These are phyloP conservation scores for Globisporangium paroecandrum DNA, from an alignment of 352 stramenopile genomes.

Conservation along the genomic window DNA sequence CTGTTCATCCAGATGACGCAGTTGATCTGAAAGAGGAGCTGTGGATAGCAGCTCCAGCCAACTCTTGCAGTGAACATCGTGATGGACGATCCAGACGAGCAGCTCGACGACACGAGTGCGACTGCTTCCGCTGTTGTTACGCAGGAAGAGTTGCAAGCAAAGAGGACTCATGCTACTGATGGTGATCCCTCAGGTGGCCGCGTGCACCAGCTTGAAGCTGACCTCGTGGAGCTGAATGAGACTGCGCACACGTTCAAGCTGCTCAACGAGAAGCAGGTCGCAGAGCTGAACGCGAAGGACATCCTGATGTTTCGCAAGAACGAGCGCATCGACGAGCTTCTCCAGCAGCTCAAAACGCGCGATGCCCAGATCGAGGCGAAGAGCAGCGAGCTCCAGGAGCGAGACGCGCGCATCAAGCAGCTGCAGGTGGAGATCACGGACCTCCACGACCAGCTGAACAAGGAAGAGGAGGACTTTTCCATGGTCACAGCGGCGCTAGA, in stretches of 20 bases:
- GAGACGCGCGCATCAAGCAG: constrained; percentile 22
- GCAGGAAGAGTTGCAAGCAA: not conserved
- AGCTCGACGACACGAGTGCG: not conserved
- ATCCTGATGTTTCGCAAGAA: constrained; percentile 51
- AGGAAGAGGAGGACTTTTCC: constrained; percentile 66
- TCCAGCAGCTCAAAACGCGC: constrained; percentile 37
- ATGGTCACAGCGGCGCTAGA: constrained; percentile 56
- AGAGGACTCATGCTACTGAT: not conserved
- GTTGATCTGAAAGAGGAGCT: not conserved
- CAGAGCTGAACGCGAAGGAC: constrained; percentile 70
- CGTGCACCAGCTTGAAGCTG: not conserved
- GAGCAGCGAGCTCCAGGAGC: constrained; percentile 13
- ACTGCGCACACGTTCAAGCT: constrained; percentile 40
- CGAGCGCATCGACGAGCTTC: constrained; percentile 59
- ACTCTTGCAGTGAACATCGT: not conserved
- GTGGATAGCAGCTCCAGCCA: not conserved
- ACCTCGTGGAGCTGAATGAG: constrained; percentile 24
- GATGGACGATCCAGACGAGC: not conserved
- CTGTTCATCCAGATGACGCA: not conserved
- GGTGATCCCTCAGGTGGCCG: not conserved
- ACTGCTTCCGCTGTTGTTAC: not conserved
- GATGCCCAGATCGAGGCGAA: constrained; percentile 15
- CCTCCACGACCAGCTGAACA: constrained; percentile 44
- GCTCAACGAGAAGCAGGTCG: constrained; percentile 49
- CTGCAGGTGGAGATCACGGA: constrained; percentile 29